Percentiles rank a stretch among this genome's conserved stretches.
phyloP scores from a whole-genome alignment of 1,284 basidiomycete genomes.

The Cryptococcus depauperatus region DNA sequence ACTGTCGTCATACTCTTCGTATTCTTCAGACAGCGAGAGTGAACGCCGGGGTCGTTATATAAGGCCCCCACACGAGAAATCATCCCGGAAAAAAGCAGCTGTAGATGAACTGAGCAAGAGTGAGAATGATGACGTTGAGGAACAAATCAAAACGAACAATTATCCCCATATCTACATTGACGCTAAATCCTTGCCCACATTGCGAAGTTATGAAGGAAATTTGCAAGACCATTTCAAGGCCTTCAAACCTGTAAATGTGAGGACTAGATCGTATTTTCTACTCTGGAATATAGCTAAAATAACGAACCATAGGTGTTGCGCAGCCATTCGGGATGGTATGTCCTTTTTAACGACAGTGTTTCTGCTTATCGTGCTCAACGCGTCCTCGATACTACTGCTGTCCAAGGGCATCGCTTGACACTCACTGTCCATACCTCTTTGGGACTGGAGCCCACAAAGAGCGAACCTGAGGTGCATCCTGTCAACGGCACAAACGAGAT shows the following conservation, averaged over 20 bases:
- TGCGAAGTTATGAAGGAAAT: constrained; percentile 18
- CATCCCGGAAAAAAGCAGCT: constrained; percentile 6
- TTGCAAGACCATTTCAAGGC: constrained; percentile 38
- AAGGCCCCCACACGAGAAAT: constrained; percentile 9
- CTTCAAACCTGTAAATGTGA: constrained; percentile 37
- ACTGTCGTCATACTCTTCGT: constrained; percentile 19
- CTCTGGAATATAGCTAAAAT: too few species aligned
- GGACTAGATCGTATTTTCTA: too few species aligned
- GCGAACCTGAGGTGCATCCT: neutral
- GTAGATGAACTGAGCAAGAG: constrained; percentile 13
- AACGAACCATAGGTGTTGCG: constrained; percentile 28
- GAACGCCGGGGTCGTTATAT: constrained; percentile 17
- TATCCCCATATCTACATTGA: constrained; percentile 36
- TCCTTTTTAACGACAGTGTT: constrained; percentile 32
- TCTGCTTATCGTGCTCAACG: constrained; percentile 24
- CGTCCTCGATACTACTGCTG: constrained; percentile 31
- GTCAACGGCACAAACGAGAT: constrained; percentile 9
- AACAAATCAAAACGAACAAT: constrained; percentile 29
- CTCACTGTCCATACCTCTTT: constrained; percentile 23
- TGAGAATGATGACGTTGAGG: constrained; percentile 22
- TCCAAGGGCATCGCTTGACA: constrained; percentile 27
- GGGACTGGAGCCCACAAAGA: constrained; percentile 4
- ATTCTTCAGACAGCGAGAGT: constrained; percentile 29
- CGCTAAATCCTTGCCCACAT: constrained; percentile 23
- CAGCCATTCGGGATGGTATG: constrained; percentile 37